Base-by-base conservation (phyloP, 2,329 filamentous ascomycete genomes). In the Alternaria ventricosa region DNA sequence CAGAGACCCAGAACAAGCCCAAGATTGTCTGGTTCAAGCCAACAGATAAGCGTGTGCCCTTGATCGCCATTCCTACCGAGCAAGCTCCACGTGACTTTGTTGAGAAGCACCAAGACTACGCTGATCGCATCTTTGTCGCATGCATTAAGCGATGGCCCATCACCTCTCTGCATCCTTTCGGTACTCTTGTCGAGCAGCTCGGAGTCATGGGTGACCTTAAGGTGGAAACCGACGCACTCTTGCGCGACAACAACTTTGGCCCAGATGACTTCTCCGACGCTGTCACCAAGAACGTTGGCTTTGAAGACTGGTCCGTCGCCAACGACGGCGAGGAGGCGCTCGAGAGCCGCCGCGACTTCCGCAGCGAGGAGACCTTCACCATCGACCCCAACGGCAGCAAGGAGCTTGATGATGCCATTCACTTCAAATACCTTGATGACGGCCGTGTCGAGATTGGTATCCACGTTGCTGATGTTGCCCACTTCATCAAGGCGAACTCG, bases 11-110 rank as follows among this genome's bases (percentile, higher is more conserved):
- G 79, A 96, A 99, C 69, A 97, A 97, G 83, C 96, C 96, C 67
- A 99, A 99, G 89, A 99, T 99, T 82, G 96, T 99, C 45, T 99
- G 96, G 96, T 99, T 99, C 85, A 99, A 99, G 86, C 96, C 96
- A 62, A 99, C 96, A 1, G 96, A 99, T 83, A 98, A 99, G 88
- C 93, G 96, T 77, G 96, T 99, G 51, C 96, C 96, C 54, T 86
- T 99, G 70, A 99, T 99, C 80, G 96, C 96, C 57, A 99, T 99
- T 69, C 96, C 96, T 2, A 99, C 96, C 4, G 96, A 99, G 81
- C 96, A 99, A 82, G 96, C 96, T 9, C 96, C 96, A 20, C 91
- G 94, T 36, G 96, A 98, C 82, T 99, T 99, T 75, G 96, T 99
- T 27, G 96, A 99, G 84, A 97, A 96, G 82, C 96, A 99, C 80